These are phyloP conservation scores for Panicum miliaceum DNA, from an alignment of 176 grass and related monocot genomes.

Conservation along the genomic window DNA sequence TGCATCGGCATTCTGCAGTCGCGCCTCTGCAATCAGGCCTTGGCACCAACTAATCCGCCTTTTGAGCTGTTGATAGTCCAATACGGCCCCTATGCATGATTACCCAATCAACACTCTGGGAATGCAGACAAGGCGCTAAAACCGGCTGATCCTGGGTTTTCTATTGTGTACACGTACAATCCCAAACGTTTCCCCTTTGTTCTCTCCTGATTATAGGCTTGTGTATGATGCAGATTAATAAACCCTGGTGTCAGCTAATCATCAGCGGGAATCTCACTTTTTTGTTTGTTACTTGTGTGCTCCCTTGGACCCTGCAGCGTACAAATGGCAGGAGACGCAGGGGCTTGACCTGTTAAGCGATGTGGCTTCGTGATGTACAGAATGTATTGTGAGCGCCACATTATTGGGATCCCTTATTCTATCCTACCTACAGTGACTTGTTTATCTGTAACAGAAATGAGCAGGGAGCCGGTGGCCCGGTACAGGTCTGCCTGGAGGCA, in stretches of 20 bases:
- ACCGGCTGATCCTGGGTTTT: constrained; percentile 36
- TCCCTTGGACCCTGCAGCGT: constrained; percentile 45
- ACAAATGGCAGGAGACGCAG: constrained; percentile 51
- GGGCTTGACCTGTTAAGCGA: constrained; percentile 27
- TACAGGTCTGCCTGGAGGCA: constrained; percentile 2
- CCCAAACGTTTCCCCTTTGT: constrained; percentile 38
- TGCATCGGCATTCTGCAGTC: constrained; percentile 8
- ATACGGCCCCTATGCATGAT: constrained; percentile 45
- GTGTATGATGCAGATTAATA: constrained; percentile 32
- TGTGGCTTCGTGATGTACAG: constrained; percentile 33
- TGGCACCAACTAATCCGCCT: constrained; percentile 44
- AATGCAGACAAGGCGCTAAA: constrained; percentile 48
- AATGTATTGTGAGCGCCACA: constrained; percentile 12
- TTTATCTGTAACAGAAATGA: neutral
- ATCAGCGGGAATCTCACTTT: constrained; percentile 49
- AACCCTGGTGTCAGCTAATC: constrained; percentile 30
- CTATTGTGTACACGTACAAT: constrained; percentile 47
- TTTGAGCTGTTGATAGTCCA: constrained; percentile 62
- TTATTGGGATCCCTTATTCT: constrained; percentile 33
- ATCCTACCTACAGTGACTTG: neutral
- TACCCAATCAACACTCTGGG: constrained; percentile 50
- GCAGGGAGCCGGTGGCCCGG: neutral
- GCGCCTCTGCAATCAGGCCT: constrained; percentile 32
- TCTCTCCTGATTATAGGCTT: constrained; percentile 40
- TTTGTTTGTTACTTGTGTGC: constrained; percentile 36